Base-by-base conservation (phyloP, 2,329 filamentous ascomycete genomes). In the Colletotrichum sublineola region DNA sequence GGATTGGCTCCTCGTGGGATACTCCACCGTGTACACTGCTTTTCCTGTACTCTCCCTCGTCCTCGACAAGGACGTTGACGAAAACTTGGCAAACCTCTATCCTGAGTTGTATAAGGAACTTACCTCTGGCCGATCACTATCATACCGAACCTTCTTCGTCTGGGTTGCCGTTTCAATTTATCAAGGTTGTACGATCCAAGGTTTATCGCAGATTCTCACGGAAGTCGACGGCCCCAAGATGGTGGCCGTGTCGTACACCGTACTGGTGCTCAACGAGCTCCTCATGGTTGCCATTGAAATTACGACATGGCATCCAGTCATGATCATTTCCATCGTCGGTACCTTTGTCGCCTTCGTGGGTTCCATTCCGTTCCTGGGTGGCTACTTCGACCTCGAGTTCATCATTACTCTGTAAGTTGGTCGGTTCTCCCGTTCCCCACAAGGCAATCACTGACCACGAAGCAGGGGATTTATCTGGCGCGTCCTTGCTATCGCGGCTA, bases 61-160 rank as follows among this genome's bases (percentile, higher is more conserved):
- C 2, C 89, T 99, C 1, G 96, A 99, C 83, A 93, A 93, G 78
- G 96, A 99, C 78, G 96, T 99, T 6, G 95, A 98, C 79, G 96
- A 98, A 83, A 91, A 93, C 64, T 88, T 99, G 6, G 95, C 96
- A 29, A 98, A 96, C 76, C 87, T 99, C 5, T 99, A 99, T 80
- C 97, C 96, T 0, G 96, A 99, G 79, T 89, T 99, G 2, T 99
- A 99, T 87, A 97, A 97, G 80, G 97, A 99, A 80, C 87, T 99
- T n/a, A 98, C 96, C 0, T 90, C 91, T 0, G 96, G 96, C 12
- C 92, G 93, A 18, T 95, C 93, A 6, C 88, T 99, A 24, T 95
- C 92, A 63, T 98, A 98, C 82, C 91, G 93, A 67, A 97, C 95
- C 14, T 99, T 99, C 84, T 97, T 98, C 84, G 91, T 96, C 74